Conservation (phyloP, 2,329 filamentous ascomycete genomes). For the Verticillium isaacii region DNA sequence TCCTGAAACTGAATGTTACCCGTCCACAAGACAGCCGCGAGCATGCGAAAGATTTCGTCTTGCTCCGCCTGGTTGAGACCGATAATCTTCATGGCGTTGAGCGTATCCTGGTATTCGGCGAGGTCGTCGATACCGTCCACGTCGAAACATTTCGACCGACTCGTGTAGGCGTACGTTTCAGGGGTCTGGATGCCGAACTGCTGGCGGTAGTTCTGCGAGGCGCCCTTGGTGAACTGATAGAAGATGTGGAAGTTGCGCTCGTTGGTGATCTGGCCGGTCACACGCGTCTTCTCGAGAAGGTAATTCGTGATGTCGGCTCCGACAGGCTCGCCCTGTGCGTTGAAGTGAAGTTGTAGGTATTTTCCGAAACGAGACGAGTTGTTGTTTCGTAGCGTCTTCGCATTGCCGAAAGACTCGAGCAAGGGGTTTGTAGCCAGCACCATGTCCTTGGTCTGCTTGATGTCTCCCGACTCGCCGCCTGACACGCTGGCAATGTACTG, state of each 20-base stretch:
- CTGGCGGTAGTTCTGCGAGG: conserved; percentile 79
- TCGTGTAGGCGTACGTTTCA: conserved; percentile 90
- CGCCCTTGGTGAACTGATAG: conserved; percentile 96
- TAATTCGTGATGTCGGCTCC: conserved; percentile 99
- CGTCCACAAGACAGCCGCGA: conserved; percentile 87
- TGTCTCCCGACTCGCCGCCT: conserved; percentile 76
- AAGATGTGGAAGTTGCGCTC: conserved; percentile 99
- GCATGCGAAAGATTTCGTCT: conserved; percentile 94
- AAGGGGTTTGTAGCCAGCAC: conserved; percentile 96
- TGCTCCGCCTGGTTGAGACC: conserved; percentile 84
- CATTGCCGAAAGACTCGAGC: conserved; percentile 96
- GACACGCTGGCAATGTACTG: conserved; percentile 99
- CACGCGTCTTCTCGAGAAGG: conserved; percentile 88
- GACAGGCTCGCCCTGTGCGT: conserved; percentile 81
- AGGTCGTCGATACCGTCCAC: conserved; percentile 91
- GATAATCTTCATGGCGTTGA: conserved; percentile 93
- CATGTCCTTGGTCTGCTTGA: conserved; percentile 98
- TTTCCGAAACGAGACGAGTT: conserved; percentile 98
- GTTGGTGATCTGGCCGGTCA: conserved; percentile 90
- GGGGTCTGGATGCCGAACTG: conserved; percentile 89
- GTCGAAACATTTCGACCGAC: conserved; percentile 88
- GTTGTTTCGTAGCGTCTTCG: conserved; percentile 96
- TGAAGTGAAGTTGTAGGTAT: conserved; percentile 97
- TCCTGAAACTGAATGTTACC: conserved; percentile 91
- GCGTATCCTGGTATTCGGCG: conserved; percentile 81